Evolutionary conservation across 768 basidiomycete species (phyloP), one percentile per base, ranked within the genome.

Genomic region (Piloderma croceum): DNA sequence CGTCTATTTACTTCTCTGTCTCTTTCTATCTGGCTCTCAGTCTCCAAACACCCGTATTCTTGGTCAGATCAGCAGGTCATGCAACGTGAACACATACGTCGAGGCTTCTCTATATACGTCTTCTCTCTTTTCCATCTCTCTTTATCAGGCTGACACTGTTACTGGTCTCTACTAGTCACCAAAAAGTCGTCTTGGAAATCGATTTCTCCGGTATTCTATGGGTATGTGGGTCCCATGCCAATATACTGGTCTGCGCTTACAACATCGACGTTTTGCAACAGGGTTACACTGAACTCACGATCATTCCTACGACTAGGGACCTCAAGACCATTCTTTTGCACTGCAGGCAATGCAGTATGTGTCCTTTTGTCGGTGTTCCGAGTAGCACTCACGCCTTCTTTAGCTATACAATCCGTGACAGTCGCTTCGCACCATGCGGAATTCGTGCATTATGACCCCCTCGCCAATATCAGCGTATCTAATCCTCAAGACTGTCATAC

Each of bases 221-320:
- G 77, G 92, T 88, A 65, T 49, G 79, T 57, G 24, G 38, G 31
- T 31, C 21, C 45, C 36, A 40, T 31, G 31, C 43, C 43, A 52
- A 58, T 45, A 57, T 27, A 19, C 53, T n/a, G n/a, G 36, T 31
- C 51, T 38, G 21, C 34, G 21, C 24, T 25, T 22, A 38, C 51
- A 39, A 42, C 46, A 10, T 37, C 18, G 41, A 24, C 31, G 2
- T 24, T 36, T 46, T 35, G n/a, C n/a, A n/a, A 19, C 46, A 92
- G 90, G 93, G 91, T 45, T 92, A 91, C 60, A 94, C 92, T 9
- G 90, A 94, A 64, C 79, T 99, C 50, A 90, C 89, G 9, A 71
- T 98, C 38, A 63, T 85, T 27, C 96, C 96, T 9, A 82, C 77
- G 27, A 83, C 72, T 55, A 76, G 76, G 38, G 83, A 87, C 41